phyloP scores from a whole-genome alignment of 2,329 filamentous ascomycete genomes.

The Emmonsia crescens region DNA sequence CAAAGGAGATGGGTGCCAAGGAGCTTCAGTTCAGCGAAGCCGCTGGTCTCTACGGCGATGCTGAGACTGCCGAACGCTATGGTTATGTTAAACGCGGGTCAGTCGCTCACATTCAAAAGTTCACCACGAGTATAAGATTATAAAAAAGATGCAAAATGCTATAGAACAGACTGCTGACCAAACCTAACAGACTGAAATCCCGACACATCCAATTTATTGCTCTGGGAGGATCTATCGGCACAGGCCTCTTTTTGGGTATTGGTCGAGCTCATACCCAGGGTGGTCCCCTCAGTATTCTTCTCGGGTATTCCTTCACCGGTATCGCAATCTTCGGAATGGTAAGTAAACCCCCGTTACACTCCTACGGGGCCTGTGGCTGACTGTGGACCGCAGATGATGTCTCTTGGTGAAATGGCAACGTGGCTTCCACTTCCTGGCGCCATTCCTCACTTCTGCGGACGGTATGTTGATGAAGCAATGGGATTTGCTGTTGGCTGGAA shows the following conservation, averaged over 20 bases:
- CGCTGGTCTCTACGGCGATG: slow-evolving; percentile 42
- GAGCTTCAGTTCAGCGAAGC: slow-evolving; percentile 35
- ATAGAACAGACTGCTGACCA: background rate
- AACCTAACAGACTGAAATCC: slow-evolving; percentile 32
- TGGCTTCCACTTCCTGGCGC: slow-evolving; percentile 40
- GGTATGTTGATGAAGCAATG: slow-evolving; percentile 38
- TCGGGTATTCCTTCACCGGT: slow-evolving; percentile 43
- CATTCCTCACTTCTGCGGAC: slow-evolving; percentile 36
- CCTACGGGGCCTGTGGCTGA: background rate
- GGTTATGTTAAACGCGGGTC: slow-evolving; percentile 43
- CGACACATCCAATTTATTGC: slow-evolving; percentile 51
- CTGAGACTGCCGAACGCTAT: slow-evolving; percentile 40
- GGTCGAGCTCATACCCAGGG: slow-evolving; percentile 43
- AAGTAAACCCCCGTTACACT: background rate
- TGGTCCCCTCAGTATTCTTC: slow-evolving; percentile 23
- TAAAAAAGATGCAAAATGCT: background rate
- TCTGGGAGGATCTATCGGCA: slow-evolving; percentile 48
- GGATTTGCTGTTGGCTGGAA: slow-evolving; percentile 41
- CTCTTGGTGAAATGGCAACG: slow-evolving; percentile 40
- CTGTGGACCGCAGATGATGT: slow-evolving; percentile 21
- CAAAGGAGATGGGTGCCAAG: slow-evolving; percentile 19
- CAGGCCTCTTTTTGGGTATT: slow-evolving; percentile 45
- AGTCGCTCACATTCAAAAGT: slow-evolving; percentile 15
- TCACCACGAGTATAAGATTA: background rate
- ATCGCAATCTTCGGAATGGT: slow-evolving; percentile 36